Evolutionary conservation across 2,329 filamentous ascomycete genomes (phyloP).

Genomic region (Teratosphaeria gauchensis): DNA sequence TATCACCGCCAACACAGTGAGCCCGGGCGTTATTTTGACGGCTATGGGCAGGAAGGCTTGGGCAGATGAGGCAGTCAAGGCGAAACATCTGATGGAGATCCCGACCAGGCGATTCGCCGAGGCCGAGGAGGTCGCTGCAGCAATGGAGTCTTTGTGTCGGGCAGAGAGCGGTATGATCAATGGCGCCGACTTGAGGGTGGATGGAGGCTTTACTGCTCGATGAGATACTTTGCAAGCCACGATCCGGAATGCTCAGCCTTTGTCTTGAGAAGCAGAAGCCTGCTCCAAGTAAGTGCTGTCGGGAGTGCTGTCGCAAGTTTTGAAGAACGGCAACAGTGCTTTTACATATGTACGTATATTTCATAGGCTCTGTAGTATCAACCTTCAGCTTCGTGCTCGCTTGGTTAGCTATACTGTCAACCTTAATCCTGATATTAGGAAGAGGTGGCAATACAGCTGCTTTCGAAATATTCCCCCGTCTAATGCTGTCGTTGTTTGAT

Average conservation of each 20-base stretch:
- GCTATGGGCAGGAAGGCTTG: slow-evolving; percentile 32
- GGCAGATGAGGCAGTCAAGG: slow-evolving; percentile 17
- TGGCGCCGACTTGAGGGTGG: slow-evolving; percentile 30
- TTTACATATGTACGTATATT: background rate
- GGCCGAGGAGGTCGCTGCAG: slow-evolving; percentile 54
- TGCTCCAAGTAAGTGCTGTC: too few relatives aligned
- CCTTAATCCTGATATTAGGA: too few relatives aligned
- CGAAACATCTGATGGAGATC: slow-evolving; percentile 16
- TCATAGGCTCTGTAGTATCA: too few relatives aligned
- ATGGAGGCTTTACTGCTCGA: slow-evolving; percentile 21
- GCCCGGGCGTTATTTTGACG: slow-evolving; percentile 40
- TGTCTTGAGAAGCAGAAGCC: too few relatives aligned
- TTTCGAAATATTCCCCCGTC: too few relatives aligned
- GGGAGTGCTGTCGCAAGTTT: background rate
- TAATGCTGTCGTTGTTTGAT: background rate
- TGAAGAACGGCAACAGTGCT: background rate
- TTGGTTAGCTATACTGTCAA: too few relatives aligned
- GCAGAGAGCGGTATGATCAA: slow-evolving; percentile 28
- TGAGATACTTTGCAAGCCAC: background rate
- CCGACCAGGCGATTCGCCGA: slow-evolving; percentile 23
- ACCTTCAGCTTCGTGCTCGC: too few relatives aligned
- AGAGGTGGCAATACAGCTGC: background rate
- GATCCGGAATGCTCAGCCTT: too few relatives aligned
- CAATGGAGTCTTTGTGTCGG: slow-evolving; percentile 43
- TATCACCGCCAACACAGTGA: slow-evolving; percentile 39